A percentile compares a stretch with the other conserved stretches of the same genome.
phyloP scores from a whole-genome alignment of 1,139 yeast genomes.

The Blastobotrys aristatus region DNA sequence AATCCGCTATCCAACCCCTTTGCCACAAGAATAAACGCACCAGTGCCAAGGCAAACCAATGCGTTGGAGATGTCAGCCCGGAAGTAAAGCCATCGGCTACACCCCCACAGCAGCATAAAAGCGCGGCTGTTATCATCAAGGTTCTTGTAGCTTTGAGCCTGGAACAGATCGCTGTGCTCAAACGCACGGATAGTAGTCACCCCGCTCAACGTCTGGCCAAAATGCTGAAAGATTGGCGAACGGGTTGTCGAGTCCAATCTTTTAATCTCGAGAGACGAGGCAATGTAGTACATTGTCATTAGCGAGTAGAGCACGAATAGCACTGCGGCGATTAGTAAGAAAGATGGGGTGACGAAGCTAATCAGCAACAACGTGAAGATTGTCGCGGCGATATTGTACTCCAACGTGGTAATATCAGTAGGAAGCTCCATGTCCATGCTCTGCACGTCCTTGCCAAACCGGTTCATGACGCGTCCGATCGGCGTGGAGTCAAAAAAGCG shows the following conservation, averaged over 20 bases:
- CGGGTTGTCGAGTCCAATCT: slow-evolving; percentile 70
- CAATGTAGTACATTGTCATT: slow-evolving; percentile 80
- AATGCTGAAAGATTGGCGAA: slow-evolving; percentile 72
- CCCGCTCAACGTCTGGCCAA: slow-evolving; percentile 72
- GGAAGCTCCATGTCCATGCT: slow-evolving; percentile 88
- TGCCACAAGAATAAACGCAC: slow-evolving; percentile 70
- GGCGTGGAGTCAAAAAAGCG: slow-evolving; percentile 96
- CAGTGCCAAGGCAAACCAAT: slow-evolving; percentile 74
- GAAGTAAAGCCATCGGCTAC: slow-evolving; percentile 95
- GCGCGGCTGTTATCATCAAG: slow-evolving; percentile 77
- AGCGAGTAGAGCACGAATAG: slow-evolving; percentile 65
- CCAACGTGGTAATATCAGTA: slow-evolving; percentile 70
- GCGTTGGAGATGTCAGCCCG: slow-evolving; percentile 89
- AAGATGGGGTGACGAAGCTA: slow-evolving; percentile 77
- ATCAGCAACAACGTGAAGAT: slow-evolving; percentile 66
- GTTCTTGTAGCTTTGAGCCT: slow-evolving; percentile 63
- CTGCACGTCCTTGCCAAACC: slow-evolving; percentile 94
- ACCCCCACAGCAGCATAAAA: slow-evolving; percentile 81
- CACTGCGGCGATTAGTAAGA: slow-evolving; percentile 63
- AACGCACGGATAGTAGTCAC: slow-evolving; percentile 78
- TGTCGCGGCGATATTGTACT: slow-evolving; percentile 63
- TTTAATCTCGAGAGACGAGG: slow-evolving; percentile 71
- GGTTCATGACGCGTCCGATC: slow-evolving; percentile 90
- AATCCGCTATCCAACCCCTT: slow-evolving; percentile 82
- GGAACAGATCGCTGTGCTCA: slow-evolving; percentile 67